Conservation (phyloP, 441 rosid genomes). For the Dalechampia spathulata region DNA sequence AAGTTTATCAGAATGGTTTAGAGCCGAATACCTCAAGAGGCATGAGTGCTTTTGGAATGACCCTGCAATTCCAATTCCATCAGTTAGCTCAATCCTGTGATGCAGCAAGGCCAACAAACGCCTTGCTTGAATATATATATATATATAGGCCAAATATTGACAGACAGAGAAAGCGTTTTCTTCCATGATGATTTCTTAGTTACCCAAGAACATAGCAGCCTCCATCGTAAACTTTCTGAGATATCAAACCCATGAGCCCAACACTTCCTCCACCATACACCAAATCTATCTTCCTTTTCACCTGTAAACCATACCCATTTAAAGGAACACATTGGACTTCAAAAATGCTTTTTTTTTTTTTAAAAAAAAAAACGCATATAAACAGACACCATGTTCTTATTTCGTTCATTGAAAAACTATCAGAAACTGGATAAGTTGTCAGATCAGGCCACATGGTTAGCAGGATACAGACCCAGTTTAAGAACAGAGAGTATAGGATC, state of each 20-base stretch:
- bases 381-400: too few species aligned
- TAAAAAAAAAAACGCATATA: too few species aligned
- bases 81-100: constrained; percentile 8
- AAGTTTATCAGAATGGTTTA: too few species aligned
- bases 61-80: constrained; percentile 43
- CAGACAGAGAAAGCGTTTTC: constrained; percentile 6
- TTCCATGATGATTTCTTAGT: constrained; percentile 18
- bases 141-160: constrained; percentile 4
- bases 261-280: constrained; percentile 97
- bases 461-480: too few species aligned
- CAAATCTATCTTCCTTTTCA: constrained; percentile 74
- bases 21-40: constrained; percentile 94
- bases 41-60: constrained; percentile 92
- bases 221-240: constrained; percentile 71
- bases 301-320: constrained; percentile 36
- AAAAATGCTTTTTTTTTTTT: too few species aligned
- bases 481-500: too few species aligned
- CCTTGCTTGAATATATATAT: constrained; percentile 1
- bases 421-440: too few species aligned
- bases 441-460: too few species aligned
- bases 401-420: too few species aligned
- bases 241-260: constrained; percentile 92
- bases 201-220: constrained; percentile 94
- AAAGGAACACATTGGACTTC: constrained; percentile 1
- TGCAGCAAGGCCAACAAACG: constrained; percentile 18